Percentiles rank a stretch among this genome's conserved stretches.
Evolutionary conservation across 768 basidiomycete species (phyloP).

Genomic region (Suillus brevipes): DNA sequence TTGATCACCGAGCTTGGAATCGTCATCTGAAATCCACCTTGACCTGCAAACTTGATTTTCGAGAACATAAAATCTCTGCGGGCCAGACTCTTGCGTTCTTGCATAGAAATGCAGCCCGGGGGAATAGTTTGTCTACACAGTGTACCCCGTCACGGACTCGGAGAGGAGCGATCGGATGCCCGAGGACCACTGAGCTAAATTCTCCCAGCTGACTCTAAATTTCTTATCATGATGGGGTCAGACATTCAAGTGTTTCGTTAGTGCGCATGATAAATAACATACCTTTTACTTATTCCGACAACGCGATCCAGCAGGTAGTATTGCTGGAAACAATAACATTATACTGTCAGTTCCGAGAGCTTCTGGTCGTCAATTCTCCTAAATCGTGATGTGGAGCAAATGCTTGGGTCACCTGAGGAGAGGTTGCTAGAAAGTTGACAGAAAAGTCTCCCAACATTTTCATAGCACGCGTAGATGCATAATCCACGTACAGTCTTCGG

Average conservation of each 20-base stretch:
- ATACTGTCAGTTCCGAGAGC: too few relatives aligned
- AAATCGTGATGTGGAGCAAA: too few relatives aligned
- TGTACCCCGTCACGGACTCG: conserved; percentile 15
- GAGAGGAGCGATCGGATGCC: neutral
- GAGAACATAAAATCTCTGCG: conserved; percentile 13
- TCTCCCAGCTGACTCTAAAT: conserved; percentile 15
- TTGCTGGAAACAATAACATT: too few relatives aligned
- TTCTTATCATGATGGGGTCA: conserved; percentile 5
- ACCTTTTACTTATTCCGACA: conserved; percentile 23
- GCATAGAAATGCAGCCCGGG: neutral
- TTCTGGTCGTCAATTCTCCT: too few relatives aligned
- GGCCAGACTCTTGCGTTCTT: neutral
- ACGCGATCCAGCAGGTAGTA: conserved; percentile 19
- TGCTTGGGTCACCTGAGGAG: too few relatives aligned
- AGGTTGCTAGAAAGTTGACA: too few relatives aligned
- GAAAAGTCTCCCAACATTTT: conserved; percentile 14
- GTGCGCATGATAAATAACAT: neutral
- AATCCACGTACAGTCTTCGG: neutral
- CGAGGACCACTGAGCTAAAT: conserved; percentile 1
- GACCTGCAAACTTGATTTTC: conserved; percentile 16
- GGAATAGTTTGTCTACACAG: accelerated
- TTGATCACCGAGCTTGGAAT: conserved; percentile 10
- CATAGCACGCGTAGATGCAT: conserved; percentile 8
- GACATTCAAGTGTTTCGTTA: neutral
- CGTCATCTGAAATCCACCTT: conserved; percentile 18